Evolutionary conservation across 23 red algal species (phyloP).

Genomic region (Gracilaria caudata): DNA sequence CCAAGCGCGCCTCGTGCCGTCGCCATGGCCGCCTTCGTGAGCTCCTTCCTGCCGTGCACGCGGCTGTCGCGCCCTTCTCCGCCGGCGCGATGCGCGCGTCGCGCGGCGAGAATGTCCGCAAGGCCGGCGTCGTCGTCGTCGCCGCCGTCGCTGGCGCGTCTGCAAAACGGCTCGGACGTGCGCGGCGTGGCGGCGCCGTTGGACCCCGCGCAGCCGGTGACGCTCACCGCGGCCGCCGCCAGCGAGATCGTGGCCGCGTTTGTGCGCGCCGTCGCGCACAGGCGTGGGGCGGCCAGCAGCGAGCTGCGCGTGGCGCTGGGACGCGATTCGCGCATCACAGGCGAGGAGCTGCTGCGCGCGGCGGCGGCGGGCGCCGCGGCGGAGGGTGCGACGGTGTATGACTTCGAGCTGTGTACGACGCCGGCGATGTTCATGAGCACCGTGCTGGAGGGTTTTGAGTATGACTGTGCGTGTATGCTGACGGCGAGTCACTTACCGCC

Average conservation of each 20-base stretch:
- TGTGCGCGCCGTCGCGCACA: constrained; percentile 27
- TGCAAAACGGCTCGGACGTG: constrained; percentile 93
- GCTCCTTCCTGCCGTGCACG: not conserved
- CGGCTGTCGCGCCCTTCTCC: not conserved
- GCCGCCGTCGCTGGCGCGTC: constrained; percentile 15
- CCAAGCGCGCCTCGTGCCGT: not conserved
- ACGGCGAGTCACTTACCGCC: constrained; percentile 89
- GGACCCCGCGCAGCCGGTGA: constrained; percentile 53
- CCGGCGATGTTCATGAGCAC: constrained; percentile 98
- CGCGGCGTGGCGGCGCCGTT: constrained; percentile 75
- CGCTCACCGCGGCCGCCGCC: constrained; percentile 41
- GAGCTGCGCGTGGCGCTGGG: constrained; percentile 55
- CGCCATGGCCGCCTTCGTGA: not conserved
- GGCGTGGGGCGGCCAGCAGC: not conserved
- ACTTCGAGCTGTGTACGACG: constrained; percentile 82
- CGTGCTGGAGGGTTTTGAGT: constrained; percentile 39
- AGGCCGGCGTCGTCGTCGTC: not conserved
- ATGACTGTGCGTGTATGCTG: constrained; percentile 80
- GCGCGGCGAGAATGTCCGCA: not conserved
- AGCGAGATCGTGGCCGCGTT: constrained; percentile 78
- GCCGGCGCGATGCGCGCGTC: not conserved
- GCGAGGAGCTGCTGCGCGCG: constrained; percentile 42
- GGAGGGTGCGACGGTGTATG: constrained; percentile 46
- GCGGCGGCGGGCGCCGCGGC: constrained; percentile 47
- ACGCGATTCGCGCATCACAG: constrained; percentile 81